phyloP scores from a whole-genome alignment of 2,329 filamentous ascomycete species.

The Proliferodiscus dingleyae region DNA sequence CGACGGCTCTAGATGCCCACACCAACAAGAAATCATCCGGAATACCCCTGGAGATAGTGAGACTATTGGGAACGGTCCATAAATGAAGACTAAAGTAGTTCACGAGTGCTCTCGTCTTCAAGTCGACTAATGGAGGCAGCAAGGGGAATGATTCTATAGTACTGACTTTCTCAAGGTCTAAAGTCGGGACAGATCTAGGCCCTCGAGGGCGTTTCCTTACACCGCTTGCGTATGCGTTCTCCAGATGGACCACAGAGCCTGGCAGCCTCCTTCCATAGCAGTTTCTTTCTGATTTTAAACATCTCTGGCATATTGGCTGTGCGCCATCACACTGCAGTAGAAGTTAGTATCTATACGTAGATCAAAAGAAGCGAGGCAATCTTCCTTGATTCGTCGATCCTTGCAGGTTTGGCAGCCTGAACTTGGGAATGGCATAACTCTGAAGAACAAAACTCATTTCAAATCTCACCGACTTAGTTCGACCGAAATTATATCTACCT shows the following conservation, averaged over 20 bases:
- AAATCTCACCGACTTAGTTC: no score
- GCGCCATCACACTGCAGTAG: conserved; percentile 24
- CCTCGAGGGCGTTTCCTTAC: conserved; percentile 30
- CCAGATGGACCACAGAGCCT: conserved; percentile 19
- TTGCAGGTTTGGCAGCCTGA: conserved; percentile 28
- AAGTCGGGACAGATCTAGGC: conserved; percentile 23
- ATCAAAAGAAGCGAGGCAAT: not conserved
- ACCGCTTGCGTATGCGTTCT: conserved; percentile 30
- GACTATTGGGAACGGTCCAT: conserved; percentile 13
- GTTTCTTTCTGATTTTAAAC: conserved; percentile 21
- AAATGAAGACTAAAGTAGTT: conserved; percentile 28
- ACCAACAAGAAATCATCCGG: conserved; percentile 11
- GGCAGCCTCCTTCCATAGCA: conserved; percentile 16
- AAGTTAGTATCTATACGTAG: not conserved
- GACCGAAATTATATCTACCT: no score
- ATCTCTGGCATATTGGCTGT: conserved; percentile 23
- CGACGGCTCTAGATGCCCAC: conserved; percentile 4
- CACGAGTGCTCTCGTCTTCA: conserved; percentile 24
- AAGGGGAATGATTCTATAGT: not conserved
- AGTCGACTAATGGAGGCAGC: conserved; percentile 17
- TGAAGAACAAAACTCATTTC: no score
- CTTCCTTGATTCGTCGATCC: conserved; percentile 27
- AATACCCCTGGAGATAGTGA: conserved; percentile 12
- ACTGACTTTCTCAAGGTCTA: conserved; percentile 8
- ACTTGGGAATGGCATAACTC: conserved; percentile 13